Evolutionary conservation across 179 eudicot genomes (phyloP).

Genomic region (Vitellaria paradoxa): DNA sequence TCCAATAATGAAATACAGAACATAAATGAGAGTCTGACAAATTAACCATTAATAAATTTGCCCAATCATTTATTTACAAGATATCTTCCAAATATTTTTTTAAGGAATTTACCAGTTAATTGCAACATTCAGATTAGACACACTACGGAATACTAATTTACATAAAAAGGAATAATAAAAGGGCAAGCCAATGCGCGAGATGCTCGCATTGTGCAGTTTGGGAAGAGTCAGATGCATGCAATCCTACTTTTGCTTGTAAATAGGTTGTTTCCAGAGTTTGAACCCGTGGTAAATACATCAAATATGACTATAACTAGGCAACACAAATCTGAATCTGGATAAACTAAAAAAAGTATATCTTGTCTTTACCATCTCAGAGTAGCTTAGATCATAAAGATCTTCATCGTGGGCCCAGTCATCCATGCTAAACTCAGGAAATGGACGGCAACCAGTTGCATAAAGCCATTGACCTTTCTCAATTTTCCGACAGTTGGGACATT

Average conservation of each 20-base stretch:
- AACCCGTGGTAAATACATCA: neutral
- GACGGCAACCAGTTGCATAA: slow-evolving; percentile 66
- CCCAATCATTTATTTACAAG: neutral
- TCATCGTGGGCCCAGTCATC: slow-evolving; percentile 95
- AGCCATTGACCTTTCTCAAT: slow-evolving; percentile 99
- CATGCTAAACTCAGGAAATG: slow-evolving; percentile 56
- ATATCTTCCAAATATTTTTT: neutral
- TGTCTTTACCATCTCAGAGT: slow-evolving; percentile 71
- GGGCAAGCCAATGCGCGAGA: no score
- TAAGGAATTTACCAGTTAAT: neutral
- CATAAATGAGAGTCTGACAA: neutral
- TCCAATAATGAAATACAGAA: neutral
- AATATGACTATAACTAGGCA: neutral
- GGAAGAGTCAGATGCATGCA: no score
- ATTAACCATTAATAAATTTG: neutral
- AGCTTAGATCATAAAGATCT: slow-evolving; percentile 79
- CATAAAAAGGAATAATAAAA: neutral
- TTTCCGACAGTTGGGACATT: slow-evolving; percentile 98
- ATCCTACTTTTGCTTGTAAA: no score
- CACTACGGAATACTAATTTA: neutral
- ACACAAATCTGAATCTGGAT: neutral
- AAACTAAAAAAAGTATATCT: neutral
- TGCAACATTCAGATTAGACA: neutral
- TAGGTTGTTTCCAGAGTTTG: no score
- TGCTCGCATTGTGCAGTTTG: no score